A percentile compares a stretch with the other conserved stretches of the same genome.
Conservation (phyloP, 2,329 filamentous ascomycete genomes). For the Ascochyta clinopodiicola region DNA sequence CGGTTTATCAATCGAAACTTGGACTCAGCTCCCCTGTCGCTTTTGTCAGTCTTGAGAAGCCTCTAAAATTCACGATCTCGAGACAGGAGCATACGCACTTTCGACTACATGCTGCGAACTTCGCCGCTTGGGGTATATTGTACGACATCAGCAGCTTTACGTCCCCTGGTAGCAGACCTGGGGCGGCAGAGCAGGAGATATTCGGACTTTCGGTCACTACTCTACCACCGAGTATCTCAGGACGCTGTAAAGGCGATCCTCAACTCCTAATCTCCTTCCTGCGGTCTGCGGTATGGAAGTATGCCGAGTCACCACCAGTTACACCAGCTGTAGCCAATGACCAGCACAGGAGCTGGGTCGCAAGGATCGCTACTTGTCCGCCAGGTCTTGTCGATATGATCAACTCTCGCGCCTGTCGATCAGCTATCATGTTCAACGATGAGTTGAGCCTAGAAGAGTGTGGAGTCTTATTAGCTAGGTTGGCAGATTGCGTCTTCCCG, state of each 20-base stretch:
- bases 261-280: conserved; percentile 75
- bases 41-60: conserved; percentile 52
- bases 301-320: conserved; percentile 37
- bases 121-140: conserved; percentile 76
- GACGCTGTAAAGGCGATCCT: conserved; percentile 77
- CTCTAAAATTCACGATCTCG: conserved; percentile 71
- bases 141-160: conserved; percentile 59
- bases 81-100: conserved; percentile 67
- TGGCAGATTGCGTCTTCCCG: conserved; percentile 73
- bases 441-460: conserved; percentile 66
- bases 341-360: conserved; percentile 59
- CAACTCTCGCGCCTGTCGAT: conserved; percentile 77
- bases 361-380: conserved; percentile 72
- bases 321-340: background rate
- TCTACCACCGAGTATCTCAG: conserved; percentile 75
- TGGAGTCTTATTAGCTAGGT: conserved; percentile 58
- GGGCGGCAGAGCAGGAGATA: conserved; percentile 11
- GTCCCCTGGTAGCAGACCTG: background rate
- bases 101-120: conserved; percentile 59
- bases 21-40: conserved; percentile 40
- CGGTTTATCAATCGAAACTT: conserved; percentile 39
- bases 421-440: conserved; percentile 89
- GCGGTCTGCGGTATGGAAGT: conserved; percentile 74
- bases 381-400: conserved; percentile 76
- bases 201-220: conserved; percentile 57